Conservation (phyloP, 2,329 filamentous ascomycete genomes). For the Teratosphaeria destructans region DNA sequence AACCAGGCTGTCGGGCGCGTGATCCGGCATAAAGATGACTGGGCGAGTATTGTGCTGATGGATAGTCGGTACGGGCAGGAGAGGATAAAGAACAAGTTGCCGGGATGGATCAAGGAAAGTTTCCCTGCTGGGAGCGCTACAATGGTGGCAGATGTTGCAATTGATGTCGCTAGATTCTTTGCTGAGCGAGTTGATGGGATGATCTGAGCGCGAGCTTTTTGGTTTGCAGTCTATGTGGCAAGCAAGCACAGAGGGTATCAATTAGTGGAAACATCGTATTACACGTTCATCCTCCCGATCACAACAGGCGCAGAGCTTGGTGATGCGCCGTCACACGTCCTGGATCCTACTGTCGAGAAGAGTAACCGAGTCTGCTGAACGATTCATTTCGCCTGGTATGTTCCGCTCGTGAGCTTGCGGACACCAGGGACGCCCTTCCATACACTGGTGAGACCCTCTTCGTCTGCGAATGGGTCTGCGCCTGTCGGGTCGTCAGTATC, state of each 20-base stretch:
- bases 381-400: constrained; percentile 41
- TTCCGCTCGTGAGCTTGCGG: constrained; percentile 62
- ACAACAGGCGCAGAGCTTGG: not conserved
- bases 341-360: not conserved
- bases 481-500: constrained; percentile 13
- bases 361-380: not conserved
- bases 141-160: constrained; percentile 23
- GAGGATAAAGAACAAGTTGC: constrained; percentile 68
- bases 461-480: constrained; percentile 62
- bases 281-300: not conserved
- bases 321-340: not conserved
- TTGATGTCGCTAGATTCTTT: constrained; percentile 8
- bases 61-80: constrained; percentile 69
- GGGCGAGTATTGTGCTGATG: constrained; percentile 78
- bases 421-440: constrained; percentile 60
- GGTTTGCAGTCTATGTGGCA: not conserved
- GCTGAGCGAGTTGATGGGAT: not conserved
- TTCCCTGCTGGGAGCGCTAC: constrained; percentile 36
- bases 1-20: constrained; percentile 94
- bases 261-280: not conserved
- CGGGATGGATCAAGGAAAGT: constrained; percentile 75
- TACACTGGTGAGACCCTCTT: constrained; percentile 28
- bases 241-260: not conserved
- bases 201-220: not conserved
- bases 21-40: constrained; percentile 79